Conservation (phyloP, 176 grass and related monocot species). For the Oryza meyeriana region DNA sequence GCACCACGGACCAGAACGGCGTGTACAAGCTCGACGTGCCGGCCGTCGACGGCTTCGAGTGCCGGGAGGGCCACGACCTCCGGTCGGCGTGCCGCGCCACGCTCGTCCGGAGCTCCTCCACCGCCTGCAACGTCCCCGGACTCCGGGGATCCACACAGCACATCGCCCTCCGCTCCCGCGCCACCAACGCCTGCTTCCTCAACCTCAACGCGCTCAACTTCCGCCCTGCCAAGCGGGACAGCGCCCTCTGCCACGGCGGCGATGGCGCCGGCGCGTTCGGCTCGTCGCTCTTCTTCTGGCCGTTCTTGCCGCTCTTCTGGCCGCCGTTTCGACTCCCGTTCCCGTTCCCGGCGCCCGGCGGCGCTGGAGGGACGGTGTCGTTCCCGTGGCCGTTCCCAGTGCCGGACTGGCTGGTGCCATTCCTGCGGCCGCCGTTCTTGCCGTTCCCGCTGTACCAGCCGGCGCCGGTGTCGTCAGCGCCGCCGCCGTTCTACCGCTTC, state of each 20-base stretch:
- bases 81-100: constrained; percentile 78
- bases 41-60: constrained; percentile 71
- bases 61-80: constrained; percentile 75
- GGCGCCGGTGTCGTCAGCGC: constrained; percentile 21
- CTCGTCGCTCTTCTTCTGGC: constrained; percentile 83
- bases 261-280: not conserved
- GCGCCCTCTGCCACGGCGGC: constrained; percentile 41
- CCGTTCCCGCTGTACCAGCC: constrained; percentile 66
- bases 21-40: constrained; percentile 96
- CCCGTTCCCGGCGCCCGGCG: constrained; percentile 11
- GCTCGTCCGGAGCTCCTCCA: constrained; percentile 63
- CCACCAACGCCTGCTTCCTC: constrained; percentile 68
- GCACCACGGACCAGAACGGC: constrained; percentile 79
- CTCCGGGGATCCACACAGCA: constrained; percentile 70
- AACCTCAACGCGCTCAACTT: constrained; percentile 97
- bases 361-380: constrained; percentile 36
- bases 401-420: constrained; percentile 63
- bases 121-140: constrained; percentile 74
- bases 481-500: constrained; percentile 62
- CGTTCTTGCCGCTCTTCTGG: constrained; percentile 69
- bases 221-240: constrained; percentile 58
- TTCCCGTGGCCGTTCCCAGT: constrained; percentile 71
- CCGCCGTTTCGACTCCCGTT: constrained; percentile 47
- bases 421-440: constrained; percentile 65
- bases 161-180: constrained; percentile 62